Conservation (phyloP, 352 stramenopile genomes). For the Pythium coloratum region DNA sequence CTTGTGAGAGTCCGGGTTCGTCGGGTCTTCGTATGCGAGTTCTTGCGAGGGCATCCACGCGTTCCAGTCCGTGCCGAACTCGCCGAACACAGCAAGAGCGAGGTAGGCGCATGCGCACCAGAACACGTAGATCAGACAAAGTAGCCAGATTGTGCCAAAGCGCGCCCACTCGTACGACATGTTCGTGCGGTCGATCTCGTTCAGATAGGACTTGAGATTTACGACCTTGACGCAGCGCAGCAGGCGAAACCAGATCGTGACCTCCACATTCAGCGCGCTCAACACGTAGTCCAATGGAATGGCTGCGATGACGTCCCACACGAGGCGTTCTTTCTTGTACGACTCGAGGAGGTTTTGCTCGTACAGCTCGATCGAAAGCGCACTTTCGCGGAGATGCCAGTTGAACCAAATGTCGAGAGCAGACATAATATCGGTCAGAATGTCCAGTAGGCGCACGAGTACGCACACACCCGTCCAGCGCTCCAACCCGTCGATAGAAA, state of each 20-base stretch:
- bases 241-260: constrained; percentile 41
- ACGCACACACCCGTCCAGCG: constrained; percentile 32
- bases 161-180: constrained; percentile 28
- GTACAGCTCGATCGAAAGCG: constrained; percentile 51
- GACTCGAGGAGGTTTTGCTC: constrained; percentile 41
- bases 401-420: constrained; percentile 57
- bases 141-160: constrained; percentile 27
- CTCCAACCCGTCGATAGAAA: constrained; percentile 45
- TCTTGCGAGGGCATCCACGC: constrained; percentile 21
- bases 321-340: constrained; percentile 44
- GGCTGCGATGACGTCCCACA: constrained; percentile 46
- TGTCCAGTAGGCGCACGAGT: constrained; percentile 35
- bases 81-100: constrained; percentile 12
- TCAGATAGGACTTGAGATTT: constrained; percentile 50
- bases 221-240: constrained; percentile 52
- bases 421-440: constrained; percentile 43
- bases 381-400: constrained; percentile 42
- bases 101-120: constrained; percentile 32
- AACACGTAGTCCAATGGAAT: constrained; percentile 49
- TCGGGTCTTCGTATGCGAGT: constrained; percentile 15
- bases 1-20: constrained; percentile 15
- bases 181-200: constrained; percentile 28
- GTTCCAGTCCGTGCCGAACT: constrained; percentile 20
- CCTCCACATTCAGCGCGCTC: constrained; percentile 12
- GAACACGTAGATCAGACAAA: constrained; percentile 30